Evolutionary conservation across 805 yeast genomes (phyloP).

Genomic region (Yarrowia yakushimensis): DNA sequence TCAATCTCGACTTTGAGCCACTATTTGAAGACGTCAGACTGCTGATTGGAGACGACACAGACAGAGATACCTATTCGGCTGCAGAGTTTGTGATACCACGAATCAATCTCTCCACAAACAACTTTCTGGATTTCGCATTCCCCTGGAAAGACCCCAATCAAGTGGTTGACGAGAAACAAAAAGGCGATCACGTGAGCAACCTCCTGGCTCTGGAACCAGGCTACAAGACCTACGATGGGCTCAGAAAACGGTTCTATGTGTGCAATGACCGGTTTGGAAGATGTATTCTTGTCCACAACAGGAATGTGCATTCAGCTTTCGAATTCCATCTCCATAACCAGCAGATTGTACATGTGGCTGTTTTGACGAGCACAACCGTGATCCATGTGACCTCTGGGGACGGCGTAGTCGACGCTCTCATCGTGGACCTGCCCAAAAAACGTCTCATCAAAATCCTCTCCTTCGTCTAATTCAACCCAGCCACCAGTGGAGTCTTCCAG

Average conservation of each 20-base stretch:
- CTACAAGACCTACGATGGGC: background rate
- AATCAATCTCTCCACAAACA: background rate
- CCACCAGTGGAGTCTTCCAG: constrained; percentile 1
- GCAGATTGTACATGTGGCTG: constrained; percentile 6
- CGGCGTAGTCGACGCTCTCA: background rate
- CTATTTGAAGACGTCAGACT: background rate
- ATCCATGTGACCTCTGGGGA: background rate
- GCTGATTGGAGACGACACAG: background rate
- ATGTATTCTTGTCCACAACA: background rate
- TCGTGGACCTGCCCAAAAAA: background rate
- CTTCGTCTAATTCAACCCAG: constrained; percentile 1
- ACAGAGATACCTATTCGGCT: background rate
- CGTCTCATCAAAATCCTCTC: constrained; percentile 11
- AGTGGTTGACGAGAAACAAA: background rate
- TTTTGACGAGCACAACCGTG: background rate
- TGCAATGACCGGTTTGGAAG: background rate
- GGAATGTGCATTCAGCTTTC: background rate
- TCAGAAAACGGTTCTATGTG: background rate
- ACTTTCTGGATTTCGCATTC: background rate
- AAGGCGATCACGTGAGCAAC: background rate
- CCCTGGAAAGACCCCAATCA: background rate
- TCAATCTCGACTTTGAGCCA: constrained; percentile 1
- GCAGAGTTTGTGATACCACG: background rate
- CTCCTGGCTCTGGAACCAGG: background rate
- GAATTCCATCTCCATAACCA: constrained; percentile 10